A percentile compares a stretch with the other conserved stretches of the same genome.
Evolutionary conservation across 179 eudicot species (phyloP).

Genomic region (Actinidia chinensis): DNA sequence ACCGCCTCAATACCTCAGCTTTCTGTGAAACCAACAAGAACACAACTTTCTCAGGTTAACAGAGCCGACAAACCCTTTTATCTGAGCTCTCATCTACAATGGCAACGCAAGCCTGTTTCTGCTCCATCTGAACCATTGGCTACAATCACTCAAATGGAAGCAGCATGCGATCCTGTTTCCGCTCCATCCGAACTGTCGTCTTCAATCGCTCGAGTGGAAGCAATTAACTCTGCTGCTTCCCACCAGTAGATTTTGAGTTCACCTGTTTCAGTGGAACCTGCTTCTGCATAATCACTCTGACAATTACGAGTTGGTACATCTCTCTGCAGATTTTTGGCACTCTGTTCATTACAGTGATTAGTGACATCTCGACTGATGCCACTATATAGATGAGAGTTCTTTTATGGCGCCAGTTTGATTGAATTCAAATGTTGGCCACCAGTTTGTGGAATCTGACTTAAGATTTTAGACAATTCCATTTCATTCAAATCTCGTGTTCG

Average conservation of each 20-base stretch:
- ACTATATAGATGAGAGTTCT: not conserved
- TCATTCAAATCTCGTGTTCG: not conserved
- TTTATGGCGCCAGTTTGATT: not conserved
- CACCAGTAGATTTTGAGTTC: slow-evolving; percentile 11
- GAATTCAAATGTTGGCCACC: too few species aligned
- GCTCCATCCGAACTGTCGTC: too few species aligned
- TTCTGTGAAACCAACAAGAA: slow-evolving; percentile 17
- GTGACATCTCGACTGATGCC: not conserved
- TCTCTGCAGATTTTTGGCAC: not conserved
- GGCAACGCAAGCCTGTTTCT: slow-evolving; percentile 25
- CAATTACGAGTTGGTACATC: not conserved
- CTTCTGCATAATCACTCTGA: not conserved
- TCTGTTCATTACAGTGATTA: not conserved
- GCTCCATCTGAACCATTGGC: slow-evolving; percentile 17
- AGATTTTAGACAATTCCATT: not conserved
- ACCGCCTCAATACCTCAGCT: slow-evolving; percentile 2
- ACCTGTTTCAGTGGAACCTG: not conserved
- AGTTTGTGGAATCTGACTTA: not conserved
- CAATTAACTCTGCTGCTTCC: slow-evolving; percentile 1
- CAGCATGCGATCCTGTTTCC: too few species aligned
- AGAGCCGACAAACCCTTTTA: slow-evolving; percentile 6
- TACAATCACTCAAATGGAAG: too few species aligned
- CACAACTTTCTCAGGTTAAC: slow-evolving; percentile 8
- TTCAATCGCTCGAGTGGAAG: not conserved
- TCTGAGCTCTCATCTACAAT: slow-evolving; percentile 22